Evolutionary conservation across 2,329 filamentous ascomycete genomes (phyloP).

Genomic region (Xylariales sp.): DNA sequence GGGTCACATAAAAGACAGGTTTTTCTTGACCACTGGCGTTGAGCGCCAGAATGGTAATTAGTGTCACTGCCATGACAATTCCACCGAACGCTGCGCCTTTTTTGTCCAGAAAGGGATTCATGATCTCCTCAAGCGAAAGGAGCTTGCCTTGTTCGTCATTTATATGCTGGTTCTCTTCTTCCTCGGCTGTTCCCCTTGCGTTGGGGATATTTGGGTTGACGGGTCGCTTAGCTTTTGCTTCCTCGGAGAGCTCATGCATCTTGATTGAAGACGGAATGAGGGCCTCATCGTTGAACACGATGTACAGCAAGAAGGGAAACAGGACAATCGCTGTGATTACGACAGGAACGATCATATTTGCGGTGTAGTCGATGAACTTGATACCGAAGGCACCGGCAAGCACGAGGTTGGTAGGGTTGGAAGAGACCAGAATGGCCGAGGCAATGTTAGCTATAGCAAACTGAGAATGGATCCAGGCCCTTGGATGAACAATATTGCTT

Average conservation of each 20-base stretch:
- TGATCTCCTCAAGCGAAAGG: slow-evolving; percentile 64
- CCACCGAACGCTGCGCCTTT: slow-evolving; percentile 60
- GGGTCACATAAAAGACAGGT: slow-evolving; percentile 64
- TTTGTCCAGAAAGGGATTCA: slow-evolving; percentile 71
- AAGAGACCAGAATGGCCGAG: slow-evolving; percentile 72
- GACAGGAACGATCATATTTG: slow-evolving; percentile 73
- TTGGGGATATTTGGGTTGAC: slow-evolving; percentile 71
- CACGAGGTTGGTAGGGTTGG: slow-evolving; percentile 73
- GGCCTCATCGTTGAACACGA: slow-evolving; percentile 59
- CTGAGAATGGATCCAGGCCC: slow-evolving; percentile 69
- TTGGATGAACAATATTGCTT: slow-evolving; percentile 64
- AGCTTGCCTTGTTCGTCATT: slow-evolving; percentile 48
- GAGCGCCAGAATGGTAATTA: slow-evolving; percentile 60
- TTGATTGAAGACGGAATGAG: slow-evolving; percentile 63
- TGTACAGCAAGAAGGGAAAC: slow-evolving; percentile 65
- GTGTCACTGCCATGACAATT: slow-evolving; percentile 60
- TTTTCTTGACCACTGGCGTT: slow-evolving; percentile 53
- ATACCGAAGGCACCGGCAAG: slow-evolving; percentile 68
- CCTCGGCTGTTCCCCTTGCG: slow-evolving; percentile 50
- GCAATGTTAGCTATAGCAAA: slow-evolving; percentile 70
- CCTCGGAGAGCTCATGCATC: slow-evolving; percentile 62
- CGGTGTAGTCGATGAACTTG: slow-evolving; percentile 68
- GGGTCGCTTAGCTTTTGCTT: slow-evolving; percentile 49
- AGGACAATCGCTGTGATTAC: slow-evolving; percentile 62
- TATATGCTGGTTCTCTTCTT: slow-evolving; percentile 40